These are phyloP conservation scores for Irpex sp. DNA, from an alignment of 1,284 basidiomycete genomes.

Conservation along the genomic window DNA sequence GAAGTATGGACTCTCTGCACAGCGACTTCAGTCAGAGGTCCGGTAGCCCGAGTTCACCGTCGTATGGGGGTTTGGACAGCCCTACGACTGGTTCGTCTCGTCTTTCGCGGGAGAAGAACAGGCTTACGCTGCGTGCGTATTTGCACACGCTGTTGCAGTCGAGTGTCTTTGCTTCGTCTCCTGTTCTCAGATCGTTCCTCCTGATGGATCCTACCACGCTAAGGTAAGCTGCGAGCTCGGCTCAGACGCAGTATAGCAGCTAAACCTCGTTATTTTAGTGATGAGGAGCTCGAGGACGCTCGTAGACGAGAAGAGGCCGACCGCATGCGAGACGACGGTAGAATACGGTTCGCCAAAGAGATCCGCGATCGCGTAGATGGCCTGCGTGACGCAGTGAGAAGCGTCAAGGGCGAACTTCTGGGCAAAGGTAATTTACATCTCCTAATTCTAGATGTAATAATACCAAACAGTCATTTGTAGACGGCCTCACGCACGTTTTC, in stretches of 20 bases:
- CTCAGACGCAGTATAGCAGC: not conserved
- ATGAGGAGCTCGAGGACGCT: slow-evolving; percentile 78
- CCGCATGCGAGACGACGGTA: slow-evolving; percentile 82
- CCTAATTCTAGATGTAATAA: not conserved
- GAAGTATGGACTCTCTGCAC: slow-evolving; percentile 21
- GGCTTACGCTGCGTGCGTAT: slow-evolving; percentile 91
- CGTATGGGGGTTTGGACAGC: slow-evolving; percentile 4
- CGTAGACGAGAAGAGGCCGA: slow-evolving; percentile 85
- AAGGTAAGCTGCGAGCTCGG: slow-evolving; percentile 25
- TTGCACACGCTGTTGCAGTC: slow-evolving; percentile 77
- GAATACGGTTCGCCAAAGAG: slow-evolving; percentile 81
- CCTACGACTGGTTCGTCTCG: slow-evolving; percentile 28
- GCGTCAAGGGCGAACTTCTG: slow-evolving; percentile 90
- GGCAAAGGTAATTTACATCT: slow-evolving; percentile 51
- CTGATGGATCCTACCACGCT: slow-evolving; percentile 73
- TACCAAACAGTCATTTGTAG: slow-evolving; percentile 31
- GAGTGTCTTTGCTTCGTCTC: slow-evolving; percentile 74
- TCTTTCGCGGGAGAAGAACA: slow-evolving; percentile 89
- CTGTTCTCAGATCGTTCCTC: slow-evolving; percentile 84
- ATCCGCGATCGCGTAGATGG: slow-evolving; percentile 84
- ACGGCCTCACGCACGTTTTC: slow-evolving; percentile 87
- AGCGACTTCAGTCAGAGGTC: slow-evolving; percentile 16
- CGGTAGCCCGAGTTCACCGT: slow-evolving; percentile 6
- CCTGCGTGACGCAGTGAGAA: slow-evolving; percentile 78
- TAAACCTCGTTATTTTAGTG: slow-evolving; percentile 6